These are phyloP conservation scores for Cladorrhinum sp. DNA, from an alignment of 2,329 filamentous ascomycete species.

Conservation along the genomic window DNA sequence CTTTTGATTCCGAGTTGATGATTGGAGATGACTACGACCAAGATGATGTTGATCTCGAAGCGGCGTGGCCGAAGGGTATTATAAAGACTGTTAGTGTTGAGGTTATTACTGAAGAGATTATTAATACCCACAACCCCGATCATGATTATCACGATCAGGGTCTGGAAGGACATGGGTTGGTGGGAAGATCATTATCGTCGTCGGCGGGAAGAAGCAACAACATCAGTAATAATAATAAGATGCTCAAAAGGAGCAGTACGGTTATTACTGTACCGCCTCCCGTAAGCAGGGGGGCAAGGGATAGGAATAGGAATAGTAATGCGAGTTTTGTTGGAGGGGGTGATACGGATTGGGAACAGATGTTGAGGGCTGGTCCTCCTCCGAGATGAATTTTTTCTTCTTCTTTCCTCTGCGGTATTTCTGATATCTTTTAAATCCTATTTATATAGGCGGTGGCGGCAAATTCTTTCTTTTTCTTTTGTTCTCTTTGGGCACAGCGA, in stretches of 20 bases:
- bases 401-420: conserved; percentile 29
- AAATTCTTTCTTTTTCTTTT: too few relatives aligned
- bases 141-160: neutral
- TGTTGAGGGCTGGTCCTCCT: conserved; percentile 44
- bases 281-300: neutral
- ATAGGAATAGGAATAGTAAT: neutral
- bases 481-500: too few relatives aligned
- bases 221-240: neutral
- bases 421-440: too few relatives aligned
- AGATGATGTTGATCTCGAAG: conserved; percentile 23
- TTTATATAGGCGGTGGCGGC: too few relatives aligned
- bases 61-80: conserved; percentile 35
- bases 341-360: conserved; percentile 31
- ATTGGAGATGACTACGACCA: conserved; percentile 8
- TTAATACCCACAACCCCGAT: conserved; percentile 24
- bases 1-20: neutral
- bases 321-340: conserved; percentile 15
- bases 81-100: conserved; percentile 40
- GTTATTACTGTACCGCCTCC: neutral
- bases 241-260: neutral
- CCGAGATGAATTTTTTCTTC: conserved; percentile 62
- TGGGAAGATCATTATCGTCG: neutral
- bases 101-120: conserved; percentile 34
- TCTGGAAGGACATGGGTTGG: conserved; percentile 1
- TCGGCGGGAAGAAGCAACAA: neutral